Conservation (phyloP, 140 eudicot genomes). For the Stevia rebaudiana region DNA sequence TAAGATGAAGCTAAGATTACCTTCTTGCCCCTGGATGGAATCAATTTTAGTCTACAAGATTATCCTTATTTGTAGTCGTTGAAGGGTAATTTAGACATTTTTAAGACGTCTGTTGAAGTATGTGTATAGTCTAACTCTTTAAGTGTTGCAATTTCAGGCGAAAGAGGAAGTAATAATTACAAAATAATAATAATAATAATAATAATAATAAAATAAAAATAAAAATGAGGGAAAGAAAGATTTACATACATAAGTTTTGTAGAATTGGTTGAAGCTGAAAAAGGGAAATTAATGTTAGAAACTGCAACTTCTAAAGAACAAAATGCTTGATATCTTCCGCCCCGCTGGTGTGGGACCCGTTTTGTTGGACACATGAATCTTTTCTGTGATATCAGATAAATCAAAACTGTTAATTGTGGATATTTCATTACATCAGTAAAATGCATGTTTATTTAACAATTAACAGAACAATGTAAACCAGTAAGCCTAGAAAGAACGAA, state of each 20-base stretch:
- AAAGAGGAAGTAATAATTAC: neutral
- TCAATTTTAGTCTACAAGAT: neutral
- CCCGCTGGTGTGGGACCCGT: constrained; percentile 25
- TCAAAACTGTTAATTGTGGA: neutral
- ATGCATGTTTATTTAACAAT: neutral
- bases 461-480: no score
- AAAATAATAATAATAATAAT: neutral
- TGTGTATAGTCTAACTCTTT: neutral
- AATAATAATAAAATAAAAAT: neutral
- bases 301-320: constrained; percentile 34
- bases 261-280: constrained; percentile 28
- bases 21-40: neutral
- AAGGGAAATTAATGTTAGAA: constrained; percentile 22
- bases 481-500: neutral
- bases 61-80: neutral
- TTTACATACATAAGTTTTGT: constrained; percentile 18
- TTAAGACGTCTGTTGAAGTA: no score
- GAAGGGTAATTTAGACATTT: neutral
- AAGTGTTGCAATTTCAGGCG: neutral
- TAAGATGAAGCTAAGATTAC: neutral
- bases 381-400: constrained; percentile 18
- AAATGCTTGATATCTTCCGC: constrained; percentile 22
- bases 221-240: neutral
- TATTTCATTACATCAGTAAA: neutral
- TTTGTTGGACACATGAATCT: constrained; percentile 25